Conservation (phyloP, 2,329 filamentous ascomycete species). For the Colletotrichum coccodes region DNA sequence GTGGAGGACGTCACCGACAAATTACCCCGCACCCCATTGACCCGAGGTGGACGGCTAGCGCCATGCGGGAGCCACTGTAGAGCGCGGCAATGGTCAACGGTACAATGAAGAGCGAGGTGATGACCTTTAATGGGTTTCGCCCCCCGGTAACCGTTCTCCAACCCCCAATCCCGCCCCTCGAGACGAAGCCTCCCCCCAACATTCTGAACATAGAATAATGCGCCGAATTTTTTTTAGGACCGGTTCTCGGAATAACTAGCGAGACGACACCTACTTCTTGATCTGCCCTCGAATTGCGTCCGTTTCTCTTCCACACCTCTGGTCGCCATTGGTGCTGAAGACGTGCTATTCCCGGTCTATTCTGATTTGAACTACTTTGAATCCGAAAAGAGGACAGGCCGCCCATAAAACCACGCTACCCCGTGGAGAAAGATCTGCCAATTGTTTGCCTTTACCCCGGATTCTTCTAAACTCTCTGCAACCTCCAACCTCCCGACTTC, state of each 20-base stretch:
- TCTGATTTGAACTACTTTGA: slow-evolving; percentile 23
- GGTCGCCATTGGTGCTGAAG: slow-evolving; percentile 1
- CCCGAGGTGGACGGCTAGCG: slow-evolving; percentile 27
- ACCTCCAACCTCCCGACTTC: not conserved
- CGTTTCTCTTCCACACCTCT: not conserved
- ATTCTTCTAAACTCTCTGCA: not conserved
- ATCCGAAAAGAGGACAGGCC: slow-evolving; percentile 1
- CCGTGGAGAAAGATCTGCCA: slow-evolving; percentile 28
- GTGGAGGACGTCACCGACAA: slow-evolving; percentile 22
- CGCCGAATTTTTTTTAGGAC: slow-evolving; percentile 15
- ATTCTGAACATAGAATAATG: not conserved
- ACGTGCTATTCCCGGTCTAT: not conserved
- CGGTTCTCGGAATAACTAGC: slow-evolving; percentile 18
- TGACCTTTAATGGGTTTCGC: slow-evolving; percentile 29
- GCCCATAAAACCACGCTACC: slow-evolving; percentile 6
- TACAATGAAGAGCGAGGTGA: slow-evolving; percentile 35
- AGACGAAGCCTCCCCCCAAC: slow-evolving; percentile 14
- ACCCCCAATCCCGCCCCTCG: slow-evolving; percentile 13
- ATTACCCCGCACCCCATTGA: slow-evolving; percentile 33
- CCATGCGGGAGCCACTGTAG: slow-evolving; percentile 8
- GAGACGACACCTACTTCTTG: slow-evolving; percentile 15
- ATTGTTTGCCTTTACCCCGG: slow-evolving; percentile 19
- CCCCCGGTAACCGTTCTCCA: slow-evolving; percentile 21
- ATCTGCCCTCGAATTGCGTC: not conserved
- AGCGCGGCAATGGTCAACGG: slow-evolving; percentile 28